These are phyloP conservation scores for Entomortierella chlamydospora DNA, from an alignment of 192 early-diverging fungal species.

Conservation along the genomic window DNA sequence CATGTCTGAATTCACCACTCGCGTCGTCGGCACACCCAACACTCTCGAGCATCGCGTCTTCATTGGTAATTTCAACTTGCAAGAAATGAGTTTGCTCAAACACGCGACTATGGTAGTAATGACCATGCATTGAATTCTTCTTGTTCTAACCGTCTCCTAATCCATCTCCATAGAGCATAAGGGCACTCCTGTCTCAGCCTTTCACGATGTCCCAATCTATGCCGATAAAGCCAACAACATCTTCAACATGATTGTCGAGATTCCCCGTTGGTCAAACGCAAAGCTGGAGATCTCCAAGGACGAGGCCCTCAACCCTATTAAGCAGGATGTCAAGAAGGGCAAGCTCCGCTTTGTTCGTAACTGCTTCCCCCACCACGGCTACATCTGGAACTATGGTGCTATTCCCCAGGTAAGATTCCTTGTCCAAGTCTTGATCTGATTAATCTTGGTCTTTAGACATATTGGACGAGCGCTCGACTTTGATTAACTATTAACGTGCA, in stretches of 20 bases:
- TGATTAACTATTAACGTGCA: too few relatives aligned
- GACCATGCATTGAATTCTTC: background rate
- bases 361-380: slow-evolving; percentile 99
- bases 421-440: background rate
- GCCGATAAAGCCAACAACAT: slow-evolving; percentile 92
- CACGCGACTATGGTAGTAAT: background rate
- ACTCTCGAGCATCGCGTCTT: slow-evolving; percentile 91
- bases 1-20: slow-evolving; percentile 81
- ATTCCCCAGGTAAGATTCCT: slow-evolving; percentile 81
- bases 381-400: slow-evolving; percentile 99
- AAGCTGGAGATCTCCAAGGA: slow-evolving; percentile 99
- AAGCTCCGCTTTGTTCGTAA: slow-evolving; percentile 98
- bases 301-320: slow-evolving; percentile 97
- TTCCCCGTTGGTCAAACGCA: slow-evolving; percentile 98
- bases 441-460: too few relatives aligned
- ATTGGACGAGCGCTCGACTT: too few relatives aligned
- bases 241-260: slow-evolving; percentile 99
- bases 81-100: background rate
- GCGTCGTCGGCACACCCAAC: slow-evolving; percentile 89
- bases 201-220: slow-evolving; percentile 98
- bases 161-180: slow-evolving; percentile 71
- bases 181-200: slow-evolving; percentile 90
- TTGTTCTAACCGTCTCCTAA: background rate
- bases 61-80: slow-evolving; percentile 68
- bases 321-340: slow-evolving; percentile 99